Percentiles rank a stretch among this genome's conserved stretches.
These are phyloP conservation scores for Cryptococcus amylolentus DNA, from an alignment of 1,284 basidiomycete genomes.

Conservation along the genomic window DNA sequence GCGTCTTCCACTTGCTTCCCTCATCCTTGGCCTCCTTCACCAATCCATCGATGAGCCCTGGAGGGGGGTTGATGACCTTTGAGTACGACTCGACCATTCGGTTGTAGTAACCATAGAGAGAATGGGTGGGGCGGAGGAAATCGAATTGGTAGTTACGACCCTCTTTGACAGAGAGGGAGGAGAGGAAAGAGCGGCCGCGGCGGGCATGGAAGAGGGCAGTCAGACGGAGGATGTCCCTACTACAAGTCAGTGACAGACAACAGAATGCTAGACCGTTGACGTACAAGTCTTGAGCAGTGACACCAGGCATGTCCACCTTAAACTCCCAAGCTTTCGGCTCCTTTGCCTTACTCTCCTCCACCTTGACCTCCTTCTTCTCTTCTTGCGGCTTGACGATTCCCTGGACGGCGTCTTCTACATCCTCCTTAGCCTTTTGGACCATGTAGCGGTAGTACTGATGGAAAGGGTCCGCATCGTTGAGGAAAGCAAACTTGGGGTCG, in stretches of 20 bases:
- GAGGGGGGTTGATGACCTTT: conserved; percentile 79
- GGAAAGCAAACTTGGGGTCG: conserved; percentile 94
- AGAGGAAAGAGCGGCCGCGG: conserved; percentile 81
- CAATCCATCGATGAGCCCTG: conserved; percentile 68
- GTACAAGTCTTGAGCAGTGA: conserved; percentile 85
- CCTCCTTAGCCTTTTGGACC: conserved; percentile 64
- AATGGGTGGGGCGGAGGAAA: conserved; percentile 91
- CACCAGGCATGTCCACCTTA: conserved; percentile 80
- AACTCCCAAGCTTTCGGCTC: conserved; percentile 84
- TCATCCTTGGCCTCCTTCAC: conserved; percentile 59
- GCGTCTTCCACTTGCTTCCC: conserved; percentile 64
- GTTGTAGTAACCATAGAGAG: conserved; percentile 95
- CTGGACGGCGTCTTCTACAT: conserved; percentile 61
- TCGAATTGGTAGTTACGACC: conserved; percentile 97
- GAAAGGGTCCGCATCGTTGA: conserved; percentile 87
- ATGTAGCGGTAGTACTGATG: conserved; percentile 93
- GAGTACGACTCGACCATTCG: conserved; percentile 94
- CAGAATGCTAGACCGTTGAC: conserved; percentile 42
- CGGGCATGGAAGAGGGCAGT: conserved; percentile 95
- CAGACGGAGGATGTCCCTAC: conserved; percentile 79
- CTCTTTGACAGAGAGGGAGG: conserved; percentile 79
- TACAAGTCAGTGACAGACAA: neutral
- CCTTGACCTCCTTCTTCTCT: conserved; percentile 52
- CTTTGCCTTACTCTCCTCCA: conserved; percentile 52
- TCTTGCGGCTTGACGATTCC: conserved; percentile 22